phyloP scores from a whole-genome alignment of 192 early-diverging fungal species.

The Gigaspora rosea region DNA sequence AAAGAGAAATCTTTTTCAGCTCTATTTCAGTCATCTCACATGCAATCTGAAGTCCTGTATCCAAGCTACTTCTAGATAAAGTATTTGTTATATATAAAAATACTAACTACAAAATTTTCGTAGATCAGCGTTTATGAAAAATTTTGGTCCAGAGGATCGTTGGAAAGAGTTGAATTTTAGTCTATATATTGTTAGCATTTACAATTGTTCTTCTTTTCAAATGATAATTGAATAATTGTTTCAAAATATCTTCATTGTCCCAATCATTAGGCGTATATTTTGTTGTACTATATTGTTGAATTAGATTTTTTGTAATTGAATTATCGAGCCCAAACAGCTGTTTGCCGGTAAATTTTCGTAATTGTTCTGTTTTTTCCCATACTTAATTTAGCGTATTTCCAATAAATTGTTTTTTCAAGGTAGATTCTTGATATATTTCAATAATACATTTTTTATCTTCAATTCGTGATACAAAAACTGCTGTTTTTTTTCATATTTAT shows the following conservation, averaged over 20 bases:
- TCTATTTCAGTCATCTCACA: no score
- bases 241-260: constrained; percentile 1
- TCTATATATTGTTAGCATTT: no score
- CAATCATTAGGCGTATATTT: background rate
- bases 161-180: no score
- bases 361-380: background rate
- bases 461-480: constrained; percentile 13
- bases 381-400: background rate
- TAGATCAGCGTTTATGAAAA: no score
- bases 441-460: constrained; percentile 1
- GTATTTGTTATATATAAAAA: no score
- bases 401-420: constrained; percentile 1
- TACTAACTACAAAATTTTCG: no score
- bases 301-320: constrained; percentile 4
- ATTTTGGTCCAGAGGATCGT: no score
- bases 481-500: background rate
- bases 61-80: no score
- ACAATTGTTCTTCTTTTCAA: no score
- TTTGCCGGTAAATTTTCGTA: background rate
- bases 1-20: no score
- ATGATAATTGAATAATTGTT: no score
- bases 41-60: no score
- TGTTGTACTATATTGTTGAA: background rate
- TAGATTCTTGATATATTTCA: constrained; percentile 3
- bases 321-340: constrained; percentile 6